These are phyloP conservation scores for Coniochaeta ligniaria DNA, from an alignment of 2,329 filamentous ascomycete genomes.

Conservation along the genomic window DNA sequence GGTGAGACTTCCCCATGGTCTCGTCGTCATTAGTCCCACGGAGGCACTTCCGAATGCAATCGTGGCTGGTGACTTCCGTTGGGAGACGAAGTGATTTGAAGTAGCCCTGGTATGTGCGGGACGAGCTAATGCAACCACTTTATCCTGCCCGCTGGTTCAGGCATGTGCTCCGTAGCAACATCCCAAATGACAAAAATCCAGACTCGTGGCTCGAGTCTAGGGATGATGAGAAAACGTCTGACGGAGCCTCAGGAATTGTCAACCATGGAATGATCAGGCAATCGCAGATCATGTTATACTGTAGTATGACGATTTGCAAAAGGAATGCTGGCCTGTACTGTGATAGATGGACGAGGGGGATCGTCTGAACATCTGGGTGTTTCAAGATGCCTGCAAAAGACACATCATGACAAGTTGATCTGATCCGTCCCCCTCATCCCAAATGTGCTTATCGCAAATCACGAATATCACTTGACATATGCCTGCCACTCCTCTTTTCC, in stretches of 20 bases:
- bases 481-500: neutral
- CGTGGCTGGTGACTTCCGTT: neutral
- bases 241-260: neutral
- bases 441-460: neutral
- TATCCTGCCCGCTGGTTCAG: neutral
- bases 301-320: constrained; percentile 1
- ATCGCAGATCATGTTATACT: neutral
- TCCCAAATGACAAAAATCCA: neutral
- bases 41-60: neutral
- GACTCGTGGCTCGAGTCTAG: neutral
- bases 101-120: neutral
- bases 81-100: neutral
- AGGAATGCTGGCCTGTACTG: neutral
- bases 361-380: neutral
- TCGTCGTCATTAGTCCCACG: neutral
- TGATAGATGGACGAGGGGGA: neutral
- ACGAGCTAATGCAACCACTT: neutral
- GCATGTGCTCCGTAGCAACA: neutral
- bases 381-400: neutral
- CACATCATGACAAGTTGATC: neutral
- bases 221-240: neutral
- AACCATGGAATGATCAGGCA: neutral
- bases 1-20: neutral
- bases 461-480: neutral
- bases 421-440: neutral